Conservation (phyloP, 768 basidiomycete genomes). For the Hysterangium stoloniferum region DNA sequence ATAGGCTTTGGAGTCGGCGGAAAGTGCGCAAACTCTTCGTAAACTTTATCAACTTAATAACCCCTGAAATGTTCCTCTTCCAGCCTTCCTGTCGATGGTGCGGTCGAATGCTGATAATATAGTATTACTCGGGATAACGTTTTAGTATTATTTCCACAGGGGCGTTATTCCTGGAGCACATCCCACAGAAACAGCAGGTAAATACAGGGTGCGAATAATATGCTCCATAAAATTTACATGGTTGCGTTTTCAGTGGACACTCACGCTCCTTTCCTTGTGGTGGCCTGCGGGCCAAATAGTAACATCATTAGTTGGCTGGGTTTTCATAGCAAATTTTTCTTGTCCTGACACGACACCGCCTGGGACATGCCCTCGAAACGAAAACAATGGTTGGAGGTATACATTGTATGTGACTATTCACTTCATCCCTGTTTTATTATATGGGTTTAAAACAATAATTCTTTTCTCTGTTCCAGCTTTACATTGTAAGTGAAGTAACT, state of each 20-base stretch:
- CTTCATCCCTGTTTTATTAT: background rate
- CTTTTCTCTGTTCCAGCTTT: conserved; percentile 22
- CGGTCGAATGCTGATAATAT: conserved; percentile 9
- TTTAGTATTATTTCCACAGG: conserved; percentile 26
- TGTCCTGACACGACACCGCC: conserved; percentile 28
- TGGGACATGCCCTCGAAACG: conserved; percentile 36
- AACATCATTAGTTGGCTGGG: conserved; percentile 46
- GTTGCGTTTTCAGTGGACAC: conserved; percentile 34
- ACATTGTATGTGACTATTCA: conserved; percentile 31
- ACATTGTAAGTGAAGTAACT: conserved; percentile 28
- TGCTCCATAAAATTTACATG: background rate
- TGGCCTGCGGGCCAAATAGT: conserved; percentile 46
- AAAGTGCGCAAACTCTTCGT: conserved; percentile 34
- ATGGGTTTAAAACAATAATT: background rate
- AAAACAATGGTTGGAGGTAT: conserved; percentile 60
- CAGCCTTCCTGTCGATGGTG: conserved; percentile 42
- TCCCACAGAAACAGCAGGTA: conserved; percentile 36
- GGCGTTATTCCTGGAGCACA: conserved; percentile 38
- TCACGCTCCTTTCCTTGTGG: conserved; percentile 47
- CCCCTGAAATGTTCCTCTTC: background rate
- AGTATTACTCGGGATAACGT: background rate
- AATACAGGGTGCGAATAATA: conserved; percentile 7
- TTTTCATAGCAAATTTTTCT: conserved; percentile 48
- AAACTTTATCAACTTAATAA: conserved; percentile 17
- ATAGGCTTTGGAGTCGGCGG: conserved; percentile 45